phyloP scores from a whole-genome alignment of 2,329 filamentous ascomycete genomes.

The Eutypella sp. region DNA sequence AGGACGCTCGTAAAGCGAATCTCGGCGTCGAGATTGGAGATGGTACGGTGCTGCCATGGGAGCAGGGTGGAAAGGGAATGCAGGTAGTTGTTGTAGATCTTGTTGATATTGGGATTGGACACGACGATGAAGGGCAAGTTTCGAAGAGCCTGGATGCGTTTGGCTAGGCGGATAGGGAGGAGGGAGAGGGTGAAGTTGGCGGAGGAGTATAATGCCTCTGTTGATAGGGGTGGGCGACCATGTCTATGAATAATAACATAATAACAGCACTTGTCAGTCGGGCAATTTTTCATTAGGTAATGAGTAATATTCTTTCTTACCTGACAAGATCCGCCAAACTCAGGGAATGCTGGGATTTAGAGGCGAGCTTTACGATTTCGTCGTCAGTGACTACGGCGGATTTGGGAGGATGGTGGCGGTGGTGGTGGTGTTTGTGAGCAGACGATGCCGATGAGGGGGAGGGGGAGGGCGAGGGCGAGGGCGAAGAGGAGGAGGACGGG shows the following conservation, averaged over 20 bases:
- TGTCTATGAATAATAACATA: constrained; percentile 37
- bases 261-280: not conserved
- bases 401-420: constrained; percentile 39
- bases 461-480: too few relatives aligned
- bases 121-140: constrained; percentile 97
- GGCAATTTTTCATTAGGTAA: not conserved
- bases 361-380: constrained; percentile 74
- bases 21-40: constrained; percentile 78
- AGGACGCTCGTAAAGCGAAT: constrained; percentile 88
- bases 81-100: constrained; percentile 94
- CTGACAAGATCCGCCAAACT: constrained; percentile 85
- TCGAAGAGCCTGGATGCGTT: constrained; percentile 86
- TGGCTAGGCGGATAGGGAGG: constrained; percentile 85
- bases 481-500: too few relatives aligned
- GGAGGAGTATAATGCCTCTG: constrained; percentile 75
- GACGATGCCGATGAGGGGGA: constrained; percentile 5
- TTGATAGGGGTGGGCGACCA: constrained; percentile 79
- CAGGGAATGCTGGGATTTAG: constrained; percentile 71
- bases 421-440: constrained; percentile 11
- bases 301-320: constrained; percentile 41
- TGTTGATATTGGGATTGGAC: constrained; percentile 90
- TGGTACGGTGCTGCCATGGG: constrained; percentile 67
- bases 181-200: constrained; percentile 95
- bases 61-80: constrained; percentile 88
- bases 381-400: constrained; percentile 58